Evolutionary conservation across 257 asterid species (phyloP).

Genomic region (Lantana camara): DNA sequence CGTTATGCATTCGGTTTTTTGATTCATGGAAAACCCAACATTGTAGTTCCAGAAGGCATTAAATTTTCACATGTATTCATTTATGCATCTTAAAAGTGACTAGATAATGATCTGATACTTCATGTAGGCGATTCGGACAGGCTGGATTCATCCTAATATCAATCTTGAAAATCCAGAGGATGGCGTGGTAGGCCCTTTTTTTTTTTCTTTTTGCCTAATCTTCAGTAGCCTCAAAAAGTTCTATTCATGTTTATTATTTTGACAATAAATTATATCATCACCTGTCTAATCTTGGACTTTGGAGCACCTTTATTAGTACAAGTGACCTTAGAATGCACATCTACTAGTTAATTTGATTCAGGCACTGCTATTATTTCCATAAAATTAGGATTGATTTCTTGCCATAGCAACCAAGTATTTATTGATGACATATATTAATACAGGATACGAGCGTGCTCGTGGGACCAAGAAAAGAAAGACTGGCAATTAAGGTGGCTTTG

Average conservation of each 20-base stretch:
- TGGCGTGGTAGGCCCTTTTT: conserved; percentile 68
- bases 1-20: no score
- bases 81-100: conserved; percentile 19
- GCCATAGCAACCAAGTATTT: conserved; percentile 3
- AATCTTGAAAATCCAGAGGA: conserved; percentile 92
- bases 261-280: no score
- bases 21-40: no score
- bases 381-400: conserved; percentile 11
- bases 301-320: background rate
- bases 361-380: conserved; percentile 4
- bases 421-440: conserved; percentile 31
- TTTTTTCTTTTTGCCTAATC: background rate
- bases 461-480: conserved; percentile 72
- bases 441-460: conserved; percentile 80
- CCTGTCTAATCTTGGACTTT: no score
- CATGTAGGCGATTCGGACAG: conserved; percentile 86
- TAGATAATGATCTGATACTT: conserved; percentile 4
- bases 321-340: conserved; percentile 16
- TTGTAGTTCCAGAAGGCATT: conserved; percentile 3
- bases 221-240: conserved; percentile 12
- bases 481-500: conserved; percentile 78
- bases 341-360: conserved; percentile 7
- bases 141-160: conserved; percentile 97
- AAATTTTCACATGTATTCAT: background rate
- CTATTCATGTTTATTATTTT: no score